Percentiles rank a stretch among this genome's conserved stretches.
phyloP scores from a whole-genome alignment of 768 basidiomycete species.

The Suillus discolor region DNA sequence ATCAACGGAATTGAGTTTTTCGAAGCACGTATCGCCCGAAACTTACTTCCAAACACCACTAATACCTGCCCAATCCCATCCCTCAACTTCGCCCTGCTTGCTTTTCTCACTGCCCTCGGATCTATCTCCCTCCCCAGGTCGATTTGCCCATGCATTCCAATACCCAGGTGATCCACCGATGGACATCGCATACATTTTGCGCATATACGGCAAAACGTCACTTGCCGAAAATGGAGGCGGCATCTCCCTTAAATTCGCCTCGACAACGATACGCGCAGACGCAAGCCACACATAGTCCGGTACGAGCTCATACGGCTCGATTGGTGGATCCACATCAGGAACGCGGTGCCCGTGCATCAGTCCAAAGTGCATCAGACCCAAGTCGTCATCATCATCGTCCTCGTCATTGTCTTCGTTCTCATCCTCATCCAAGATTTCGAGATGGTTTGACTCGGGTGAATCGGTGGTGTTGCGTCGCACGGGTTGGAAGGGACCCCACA shows the following conservation, averaged over 20 bases:
- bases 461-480: slow-evolving; percentile 14
- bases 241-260: slow-evolving; percentile 50
- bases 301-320: slow-evolving; percentile 32
- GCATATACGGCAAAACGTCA: slow-evolving; percentile 32
- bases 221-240: not conserved
- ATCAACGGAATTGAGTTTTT: not conserved
- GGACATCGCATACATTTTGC: slow-evolving; percentile 38
- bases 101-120: not conserved
- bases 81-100: slow-evolving; percentile 29
- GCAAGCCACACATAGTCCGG: slow-evolving; percentile 57
- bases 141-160: slow-evolving; percentile 34
- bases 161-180: slow-evolving; percentile 46
- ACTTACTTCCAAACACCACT: slow-evolving; percentile 56
- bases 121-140: slow-evolving; percentile 2
- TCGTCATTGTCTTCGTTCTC: slow-evolving; percentile 27
- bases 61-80: slow-evolving; percentile 65
- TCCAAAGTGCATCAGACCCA: slow-evolving; percentile 4
- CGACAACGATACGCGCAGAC: slow-evolving; percentile 51
- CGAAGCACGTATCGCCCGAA: not conserved
- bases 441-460: not conserved
- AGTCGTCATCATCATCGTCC: slow-evolving; percentile 15
- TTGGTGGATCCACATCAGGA: slow-evolving; percentile 19
- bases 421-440: slow-evolving; percentile 15
- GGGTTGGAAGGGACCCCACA: slow-evolving; percentile 30
- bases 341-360: slow-evolving; percentile 15